Evolutionary conservation across 2,329 filamentous ascomycete species (phyloP), one percentile per base, ranked within the genome.

Genomic region (Trichoderma sp.): DNA sequence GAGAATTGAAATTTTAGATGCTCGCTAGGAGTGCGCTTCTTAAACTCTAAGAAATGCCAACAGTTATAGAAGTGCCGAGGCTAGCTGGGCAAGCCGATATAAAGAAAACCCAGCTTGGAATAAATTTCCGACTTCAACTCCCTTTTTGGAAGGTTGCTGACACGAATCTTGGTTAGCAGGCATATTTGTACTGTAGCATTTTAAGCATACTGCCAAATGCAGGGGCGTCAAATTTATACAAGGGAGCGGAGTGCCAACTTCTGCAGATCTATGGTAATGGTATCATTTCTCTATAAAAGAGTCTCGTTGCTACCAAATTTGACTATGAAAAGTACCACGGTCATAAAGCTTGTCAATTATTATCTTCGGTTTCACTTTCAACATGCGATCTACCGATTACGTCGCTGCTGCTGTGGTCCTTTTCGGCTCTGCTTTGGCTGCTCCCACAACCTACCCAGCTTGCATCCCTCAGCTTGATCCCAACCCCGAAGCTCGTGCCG

Each of bases 401-500:
- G 56, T 60, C 56, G 56, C 56, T 60, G 56, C 56, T 58, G 56
- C 56, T 30, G 56, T 21, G 28, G 56, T 32, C 56, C 56, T 60
- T 60, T 60, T 32, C 56, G 28, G 56, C 56, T 60, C 56, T 32
- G 8, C 56, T 32, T 11, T 60, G 28, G 56, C 56, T 51, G 43
- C 43, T 51, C 43, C 43, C 43, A 51, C n/a, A 12, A 51, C 43
- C n/a, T 24, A n/a, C 34, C n/a, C 7, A 8, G 70, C 73, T 15
- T 69, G 56, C 21, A 63, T 75, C 18, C 74, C 74, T 47, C 73
- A 75, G 63, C 43, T 32, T 30, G 74, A 75, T 67, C 51, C 67
- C n/a, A 72, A 72, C 30, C 71, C 66, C 4, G 43, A 43, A 28
- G 36, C 39, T 26, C 70, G 73, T n/a, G 70, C 68, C 11, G 70